phyloP scores from a whole-genome alignment of 257 asterid species.

The Mitragyna speciosa region DNA sequence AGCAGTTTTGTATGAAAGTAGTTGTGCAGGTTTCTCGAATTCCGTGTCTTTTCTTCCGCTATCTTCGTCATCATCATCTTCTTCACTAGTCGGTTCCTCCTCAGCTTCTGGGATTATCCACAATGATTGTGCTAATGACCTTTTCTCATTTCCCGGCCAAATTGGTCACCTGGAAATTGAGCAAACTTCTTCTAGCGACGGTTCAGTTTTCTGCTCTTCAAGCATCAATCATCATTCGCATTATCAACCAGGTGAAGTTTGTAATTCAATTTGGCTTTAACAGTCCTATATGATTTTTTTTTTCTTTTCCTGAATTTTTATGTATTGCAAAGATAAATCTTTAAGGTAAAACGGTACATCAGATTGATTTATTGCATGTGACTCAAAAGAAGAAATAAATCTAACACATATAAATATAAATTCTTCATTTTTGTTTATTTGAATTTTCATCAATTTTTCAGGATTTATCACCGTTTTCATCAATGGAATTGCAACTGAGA shows the following conservation, averaged over 20 bases:
- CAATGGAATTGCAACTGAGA: constrained; percentile 67
- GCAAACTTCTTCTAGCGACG: constrained; percentile 13
- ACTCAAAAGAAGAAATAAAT: neutral
- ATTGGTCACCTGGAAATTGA: constrained; percentile 33
- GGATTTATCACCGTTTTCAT: constrained; percentile 63
- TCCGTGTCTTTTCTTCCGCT: neutral
- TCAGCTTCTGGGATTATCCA: constrained; percentile 30
- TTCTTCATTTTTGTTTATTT: neutral
- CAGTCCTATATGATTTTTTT: no score
- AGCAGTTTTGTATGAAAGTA: constrained; percentile 29
- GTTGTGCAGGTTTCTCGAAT: neutral
- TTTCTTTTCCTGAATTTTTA: no score
- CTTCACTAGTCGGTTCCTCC: constrained; percentile 28
- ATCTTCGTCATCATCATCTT: constrained; percentile 4
- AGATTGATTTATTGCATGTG: no score
- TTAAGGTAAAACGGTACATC: neutral
- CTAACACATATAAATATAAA: neutral
- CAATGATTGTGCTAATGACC: constrained; percentile 17
- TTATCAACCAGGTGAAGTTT: constrained; percentile 41
- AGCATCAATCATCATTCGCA: constrained; percentile 24
- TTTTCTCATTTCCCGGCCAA: constrained; percentile 28
- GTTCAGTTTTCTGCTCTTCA: neutral
- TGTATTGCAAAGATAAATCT: no score
- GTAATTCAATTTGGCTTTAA: neutral
- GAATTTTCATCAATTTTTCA: constrained; percentile 19